Percentiles rank a stretch among this genome's conserved stretches.
These are phyloP conservation scores for Postia placenta DNA, from an alignment of 768 basidiomycete species.

Conservation along the genomic window DNA sequence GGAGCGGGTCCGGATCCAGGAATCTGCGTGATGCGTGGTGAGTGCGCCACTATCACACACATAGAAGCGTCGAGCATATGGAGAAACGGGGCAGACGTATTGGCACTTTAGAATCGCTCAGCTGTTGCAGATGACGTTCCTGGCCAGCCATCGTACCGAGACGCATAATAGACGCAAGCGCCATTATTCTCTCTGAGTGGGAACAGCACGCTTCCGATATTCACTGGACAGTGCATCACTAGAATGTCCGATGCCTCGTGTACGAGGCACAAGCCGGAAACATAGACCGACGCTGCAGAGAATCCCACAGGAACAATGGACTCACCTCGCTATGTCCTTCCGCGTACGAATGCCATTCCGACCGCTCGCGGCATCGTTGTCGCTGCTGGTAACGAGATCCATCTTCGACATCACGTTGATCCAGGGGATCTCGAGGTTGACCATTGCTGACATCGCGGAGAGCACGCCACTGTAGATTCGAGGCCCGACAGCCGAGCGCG, in stretches of 20 bases:
- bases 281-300: background rate
- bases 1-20: slow-evolving; percentile 89
- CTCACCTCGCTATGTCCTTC: slow-evolving; percentile 80
- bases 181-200: background rate
- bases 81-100: background rate
- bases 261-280: background rate
- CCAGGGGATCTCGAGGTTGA: slow-evolving; percentile 94
- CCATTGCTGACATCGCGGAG: slow-evolving; percentile 99
- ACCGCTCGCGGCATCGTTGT: slow-evolving; percentile 53
- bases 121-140: background rate
- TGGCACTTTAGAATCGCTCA: background rate
- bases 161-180: background rate
- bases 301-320: background rate
- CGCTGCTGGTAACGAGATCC: slow-evolving; percentile 80
- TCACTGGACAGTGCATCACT: background rate
- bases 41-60: background rate
- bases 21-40: slow-evolving; percentile 54
- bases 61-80: background rate
- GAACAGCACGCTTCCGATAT: background rate
- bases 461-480: slow-evolving; percentile 68
- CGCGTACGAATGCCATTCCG: slow-evolving; percentile 68
- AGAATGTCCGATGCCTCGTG: background rate
- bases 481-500: background rate
- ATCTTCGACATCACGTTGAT: slow-evolving; percentile 99
- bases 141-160: background rate